phyloP scores from a whole-genome alignment of 805 yeast genomes.

The Candida patagonica region DNA sequence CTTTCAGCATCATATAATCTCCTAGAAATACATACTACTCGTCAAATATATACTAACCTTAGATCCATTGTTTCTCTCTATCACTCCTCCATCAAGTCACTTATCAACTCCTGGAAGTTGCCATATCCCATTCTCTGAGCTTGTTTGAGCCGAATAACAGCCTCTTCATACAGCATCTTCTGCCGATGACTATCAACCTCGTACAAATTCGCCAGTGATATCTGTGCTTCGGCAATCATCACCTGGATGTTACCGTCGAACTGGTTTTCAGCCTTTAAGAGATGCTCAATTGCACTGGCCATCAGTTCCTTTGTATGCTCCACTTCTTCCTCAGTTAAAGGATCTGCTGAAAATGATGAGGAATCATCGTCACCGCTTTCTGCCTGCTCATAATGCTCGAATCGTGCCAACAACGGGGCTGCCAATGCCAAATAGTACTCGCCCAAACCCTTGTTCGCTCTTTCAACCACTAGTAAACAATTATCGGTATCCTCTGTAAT shows the following conservation, averaged over 20 bases:
- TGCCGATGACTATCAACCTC: slow-evolving; percentile 61
- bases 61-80: too few species aligned
- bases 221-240: slow-evolving; percentile 75
- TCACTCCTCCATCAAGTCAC: slow-evolving; percentile 21
- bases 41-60: too few species aligned
- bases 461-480: slow-evolving; percentile 6
- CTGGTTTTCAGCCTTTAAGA: slow-evolving; percentile 46
- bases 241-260: slow-evolving; percentile 79
- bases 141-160: slow-evolving; percentile 55
- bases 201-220: slow-evolving; percentile 65
- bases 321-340: not conserved
- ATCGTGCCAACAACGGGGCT: slow-evolving; percentile 21
- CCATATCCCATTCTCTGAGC: slow-evolving; percentile 41
- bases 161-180: slow-evolving; percentile 53
- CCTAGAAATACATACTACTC: too few species aligned
- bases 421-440: slow-evolving; percentile 24
- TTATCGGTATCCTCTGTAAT: slow-evolving; percentile 11
- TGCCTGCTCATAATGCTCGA: slow-evolving; percentile 23
- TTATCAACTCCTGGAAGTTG: slow-evolving; percentile 28
- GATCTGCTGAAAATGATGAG: slow-evolving; percentile 16
- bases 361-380: slow-evolving; percentile 21
- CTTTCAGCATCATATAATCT: too few species aligned
- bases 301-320: slow-evolving; percentile 38
- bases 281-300: slow-evolving; percentile 44
- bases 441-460: slow-evolving; percentile 28